Evolutionary conservation across 2,329 filamentous ascomycete genomes (phyloP).

Genomic region (Cladosporium oxysporum): DNA sequence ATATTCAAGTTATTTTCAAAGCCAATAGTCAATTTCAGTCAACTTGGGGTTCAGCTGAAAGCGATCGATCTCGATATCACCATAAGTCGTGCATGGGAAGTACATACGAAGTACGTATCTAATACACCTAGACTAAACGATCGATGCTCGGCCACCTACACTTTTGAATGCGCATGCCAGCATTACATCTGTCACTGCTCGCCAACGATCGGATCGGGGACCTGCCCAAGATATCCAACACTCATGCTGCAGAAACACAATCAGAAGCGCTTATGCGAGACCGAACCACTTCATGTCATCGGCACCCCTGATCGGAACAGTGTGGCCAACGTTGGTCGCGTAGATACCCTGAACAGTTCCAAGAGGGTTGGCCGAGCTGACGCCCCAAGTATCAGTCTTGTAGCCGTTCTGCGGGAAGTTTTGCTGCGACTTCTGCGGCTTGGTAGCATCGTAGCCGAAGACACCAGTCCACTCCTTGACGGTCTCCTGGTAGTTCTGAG

Average conservation of each 20-base stretch:
- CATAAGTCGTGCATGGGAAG: not conserved
- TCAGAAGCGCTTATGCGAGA: not conserved
- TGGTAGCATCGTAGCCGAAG: slow-evolving; percentile 41
- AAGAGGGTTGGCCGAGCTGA: slow-evolving; percentile 23
- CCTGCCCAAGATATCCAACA: not conserved
- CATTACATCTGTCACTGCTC: not conserved
- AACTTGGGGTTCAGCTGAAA: not conserved
- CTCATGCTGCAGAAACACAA: not conserved
- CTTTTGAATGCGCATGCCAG: not conserved
- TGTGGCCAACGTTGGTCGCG: slow-evolving; percentile 39
- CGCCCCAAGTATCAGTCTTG: slow-evolving; percentile 36
- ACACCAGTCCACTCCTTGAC: slow-evolving; percentile 59
- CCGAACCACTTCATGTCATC: slow-evolving; percentile 28
- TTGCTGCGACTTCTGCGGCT: slow-evolving; percentile 34
- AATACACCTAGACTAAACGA: not conserved
- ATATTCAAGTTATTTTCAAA: not conserved
- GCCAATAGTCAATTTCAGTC: not conserved
- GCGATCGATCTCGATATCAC: not conserved
- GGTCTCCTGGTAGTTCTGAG: slow-evolving; percentile 59
- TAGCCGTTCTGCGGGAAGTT: slow-evolving; percentile 38
- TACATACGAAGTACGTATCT: not conserved
- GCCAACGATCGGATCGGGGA: not conserved
- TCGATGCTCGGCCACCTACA: not conserved
- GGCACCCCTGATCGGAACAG: slow-evolving; percentile 33
- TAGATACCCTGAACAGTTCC: slow-evolving; percentile 39